Percentiles rank a stretch among this genome's conserved stretches.
These are phyloP conservation scores for Dryadomyces quercivorus DNA, from an alignment of 2,329 filamentous ascomycete species.

Conservation along the genomic window DNA sequence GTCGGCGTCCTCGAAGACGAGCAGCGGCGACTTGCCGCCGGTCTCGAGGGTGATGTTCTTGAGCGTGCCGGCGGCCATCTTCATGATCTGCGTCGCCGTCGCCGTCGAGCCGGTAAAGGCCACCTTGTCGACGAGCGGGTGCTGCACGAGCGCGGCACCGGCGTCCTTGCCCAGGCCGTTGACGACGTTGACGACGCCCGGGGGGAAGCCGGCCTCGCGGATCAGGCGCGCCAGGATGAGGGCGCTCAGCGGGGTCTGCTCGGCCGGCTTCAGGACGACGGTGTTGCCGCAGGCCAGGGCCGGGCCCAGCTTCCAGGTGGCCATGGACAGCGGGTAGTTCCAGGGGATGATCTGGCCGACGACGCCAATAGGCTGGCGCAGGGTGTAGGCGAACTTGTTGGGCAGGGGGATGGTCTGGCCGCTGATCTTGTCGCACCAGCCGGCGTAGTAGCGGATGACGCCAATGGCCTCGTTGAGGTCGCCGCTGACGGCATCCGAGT, in stretches of 20 bases:
- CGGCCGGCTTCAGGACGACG: slow-evolving; percentile 47
- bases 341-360: slow-evolving; percentile 60
- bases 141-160: slow-evolving; percentile 52
- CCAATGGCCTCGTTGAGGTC: slow-evolving; percentile 16
- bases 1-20: slow-evolving; percentile 49
- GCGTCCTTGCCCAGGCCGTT: slow-evolving; percentile 55
- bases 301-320: slow-evolving; percentile 61
- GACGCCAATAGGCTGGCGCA: slow-evolving; percentile 58
- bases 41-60: slow-evolving; percentile 49
- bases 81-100: slow-evolving; percentile 57
- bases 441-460: slow-evolving; percentile 60
- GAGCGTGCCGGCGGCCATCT: slow-evolving; percentile 45
- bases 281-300: slow-evolving; percentile 49
- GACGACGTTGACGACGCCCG: slow-evolving; percentile 60
- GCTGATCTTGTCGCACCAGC: slow-evolving; percentile 58
- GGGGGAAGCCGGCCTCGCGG: slow-evolving; percentile 60
- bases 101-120: slow-evolving; percentile 62
- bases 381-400: slow-evolving; percentile 54
- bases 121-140: slow-evolving; percentile 56
- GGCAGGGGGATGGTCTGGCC: slow-evolving; percentile 57
- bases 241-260: slow-evolving; percentile 49
- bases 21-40: slow-evolving; percentile 46
- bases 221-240: slow-evolving; percentile 51
- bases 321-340: slow-evolving; percentile 64
- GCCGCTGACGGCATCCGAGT: slow-evolving; percentile 46